phyloP scores from a whole-genome alignment of 164 flowering plant species.

The Nymphaea thermarum region DNA sequence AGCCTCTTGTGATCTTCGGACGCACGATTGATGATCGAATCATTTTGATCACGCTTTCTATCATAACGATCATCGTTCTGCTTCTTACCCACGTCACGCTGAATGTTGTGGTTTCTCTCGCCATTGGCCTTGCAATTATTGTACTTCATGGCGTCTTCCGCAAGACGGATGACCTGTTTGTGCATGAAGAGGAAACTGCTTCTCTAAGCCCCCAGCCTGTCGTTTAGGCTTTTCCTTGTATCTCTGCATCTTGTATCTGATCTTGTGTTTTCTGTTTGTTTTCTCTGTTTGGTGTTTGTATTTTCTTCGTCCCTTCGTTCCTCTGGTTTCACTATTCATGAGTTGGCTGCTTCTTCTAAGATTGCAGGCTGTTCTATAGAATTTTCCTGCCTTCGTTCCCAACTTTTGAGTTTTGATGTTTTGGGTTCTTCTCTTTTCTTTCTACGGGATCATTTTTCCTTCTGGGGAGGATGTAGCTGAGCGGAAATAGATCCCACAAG shows the following conservation, averaged over 20 bases:
- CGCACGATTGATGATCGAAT: slow-evolving; percentile 22
- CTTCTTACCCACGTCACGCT: slow-evolving; percentile 26
- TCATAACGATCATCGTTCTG: slow-evolving; percentile 25
- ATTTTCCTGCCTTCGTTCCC: no score
- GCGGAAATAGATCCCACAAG: no score
- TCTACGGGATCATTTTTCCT: no score
- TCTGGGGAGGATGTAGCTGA: no score
- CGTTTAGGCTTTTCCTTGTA: neutral
- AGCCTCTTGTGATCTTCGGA: slow-evolving; percentile 21
- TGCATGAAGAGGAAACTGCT: slow-evolving; percentile 15
- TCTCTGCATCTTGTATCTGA: neutral
- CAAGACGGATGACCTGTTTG: slow-evolving; percentile 30
- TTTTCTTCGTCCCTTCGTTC: neutral
- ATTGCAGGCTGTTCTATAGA: no score
- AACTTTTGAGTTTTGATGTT: no score
- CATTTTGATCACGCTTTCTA: slow-evolving; percentile 19
- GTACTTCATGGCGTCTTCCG: slow-evolving; percentile 30
- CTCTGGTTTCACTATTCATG: no score
- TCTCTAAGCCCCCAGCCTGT: neutral
- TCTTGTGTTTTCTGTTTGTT: neutral
- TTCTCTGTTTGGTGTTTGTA: neutral
- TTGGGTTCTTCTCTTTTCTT: no score
- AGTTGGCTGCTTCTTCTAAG: no score
- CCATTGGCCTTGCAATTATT: slow-evolving; percentile 21
- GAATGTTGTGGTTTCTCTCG: slow-evolving; percentile 23